These are phyloP conservation scores for Rhinocladiella similis DNA, from an alignment of 2,329 filamentous ascomycete genomes.

Conservation along the genomic window DNA sequence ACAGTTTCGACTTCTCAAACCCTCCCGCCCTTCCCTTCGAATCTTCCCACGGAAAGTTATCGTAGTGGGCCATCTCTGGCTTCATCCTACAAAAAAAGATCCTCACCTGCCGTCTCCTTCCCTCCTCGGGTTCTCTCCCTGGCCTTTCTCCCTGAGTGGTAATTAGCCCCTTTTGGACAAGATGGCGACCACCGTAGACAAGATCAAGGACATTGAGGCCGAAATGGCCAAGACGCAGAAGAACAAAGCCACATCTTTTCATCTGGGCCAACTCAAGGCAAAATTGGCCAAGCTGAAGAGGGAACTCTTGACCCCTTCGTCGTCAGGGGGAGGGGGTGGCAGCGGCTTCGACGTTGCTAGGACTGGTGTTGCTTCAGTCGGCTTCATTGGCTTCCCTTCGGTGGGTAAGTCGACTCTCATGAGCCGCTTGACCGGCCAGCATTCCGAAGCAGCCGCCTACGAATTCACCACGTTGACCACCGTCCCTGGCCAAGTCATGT, in stretches of 20 bases:
- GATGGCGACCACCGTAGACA: constrained; percentile 97
- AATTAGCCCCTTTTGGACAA: constrained; percentile 41
- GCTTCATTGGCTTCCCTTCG: constrained; percentile 97
- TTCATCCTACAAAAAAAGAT: neutral
- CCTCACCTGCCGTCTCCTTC: constrained; percentile 7
- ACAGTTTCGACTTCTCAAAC: neutral
- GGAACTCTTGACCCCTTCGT: constrained; percentile 82
- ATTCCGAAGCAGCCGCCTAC: constrained; percentile 95
- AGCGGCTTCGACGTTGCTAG: constrained; percentile 95
- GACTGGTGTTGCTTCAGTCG: constrained; percentile 94
- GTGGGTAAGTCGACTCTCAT: constrained; percentile 98
- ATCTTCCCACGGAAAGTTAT: neutral
- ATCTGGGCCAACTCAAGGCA: constrained; percentile 92
- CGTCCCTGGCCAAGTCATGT: constrained; percentile 91
- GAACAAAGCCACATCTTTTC: constrained; percentile 92
- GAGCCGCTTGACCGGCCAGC: constrained; percentile 90
- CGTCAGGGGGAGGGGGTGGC: constrained; percentile 78
- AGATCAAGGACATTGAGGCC: constrained; percentile 97
- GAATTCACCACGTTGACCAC: constrained; percentile 98
- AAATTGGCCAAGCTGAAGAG: constrained; percentile 97
- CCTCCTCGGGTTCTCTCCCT: constrained; percentile 1
- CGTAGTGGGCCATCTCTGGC: neutral
- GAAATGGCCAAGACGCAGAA: constrained; percentile 98
- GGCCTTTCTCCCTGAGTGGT: constrained; percentile 10
- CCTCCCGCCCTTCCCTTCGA: neutral